A percentile compares a stretch with the other conserved stretches of the same genome.
Conservation (phyloP, 164 flowering plant species). For the Berberis vulgaris region DNA sequence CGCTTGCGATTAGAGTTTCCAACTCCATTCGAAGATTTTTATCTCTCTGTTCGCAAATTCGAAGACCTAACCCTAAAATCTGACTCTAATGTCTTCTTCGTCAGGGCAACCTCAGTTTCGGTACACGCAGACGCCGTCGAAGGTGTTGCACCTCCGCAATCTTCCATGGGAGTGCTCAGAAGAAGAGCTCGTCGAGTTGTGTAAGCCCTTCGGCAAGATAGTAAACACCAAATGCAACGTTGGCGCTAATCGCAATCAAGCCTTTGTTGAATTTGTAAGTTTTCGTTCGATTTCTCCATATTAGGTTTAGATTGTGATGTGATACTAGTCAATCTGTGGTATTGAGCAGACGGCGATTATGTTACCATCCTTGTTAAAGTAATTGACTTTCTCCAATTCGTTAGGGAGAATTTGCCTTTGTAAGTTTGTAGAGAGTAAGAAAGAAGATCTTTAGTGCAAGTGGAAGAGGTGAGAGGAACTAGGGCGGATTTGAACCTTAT, state of each 20-base stretch:
- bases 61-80: background rate
- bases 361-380: too few species aligned
- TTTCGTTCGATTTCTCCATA: too few species aligned
- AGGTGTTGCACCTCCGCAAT: background rate
- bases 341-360: too few species aligned
- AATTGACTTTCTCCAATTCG: too few species aligned
- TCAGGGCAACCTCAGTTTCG: slow-evolving; percentile 16
- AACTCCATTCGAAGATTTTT: background rate
- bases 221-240: background rate
- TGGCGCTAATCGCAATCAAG: background rate
- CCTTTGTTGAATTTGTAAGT: background rate
- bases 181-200: background rate
- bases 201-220: background rate
- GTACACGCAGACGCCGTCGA: background rate
- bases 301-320: too few species aligned
- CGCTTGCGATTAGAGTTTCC: background rate
- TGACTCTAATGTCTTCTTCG: slow-evolving; percentile 16
- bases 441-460: too few species aligned
- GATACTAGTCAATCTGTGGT: too few species aligned
- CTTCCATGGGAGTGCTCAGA: background rate
- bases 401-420: too few species aligned
- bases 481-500: too few species aligned
- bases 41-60: background rate
- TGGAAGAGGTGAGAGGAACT: too few species aligned
- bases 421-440: too few species aligned